A percentile compares a stretch with the other conserved stretches of the same genome.
Evolutionary conservation across 495 filamentous ascomycete genomes (phyloP).

Genomic region (Podospora didyma): DNA sequence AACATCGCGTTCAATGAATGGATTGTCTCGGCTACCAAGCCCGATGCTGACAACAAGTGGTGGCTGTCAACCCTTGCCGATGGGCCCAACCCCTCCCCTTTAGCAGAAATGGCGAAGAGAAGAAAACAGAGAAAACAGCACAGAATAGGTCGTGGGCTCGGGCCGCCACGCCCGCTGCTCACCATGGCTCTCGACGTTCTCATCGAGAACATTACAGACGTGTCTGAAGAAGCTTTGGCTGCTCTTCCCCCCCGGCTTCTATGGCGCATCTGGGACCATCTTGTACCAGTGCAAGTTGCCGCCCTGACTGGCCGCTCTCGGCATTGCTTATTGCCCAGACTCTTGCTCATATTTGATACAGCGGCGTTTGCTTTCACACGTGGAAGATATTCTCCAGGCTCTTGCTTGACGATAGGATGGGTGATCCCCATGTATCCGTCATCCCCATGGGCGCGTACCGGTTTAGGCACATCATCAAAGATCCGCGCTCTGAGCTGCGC

Average conservation of each 20-base stretch:
- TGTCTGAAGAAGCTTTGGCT: constrained; percentile 3
- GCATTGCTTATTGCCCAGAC: no score
- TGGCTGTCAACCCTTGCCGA: no score
- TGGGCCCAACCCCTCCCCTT: no score
- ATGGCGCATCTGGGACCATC: constrained; percentile 14
- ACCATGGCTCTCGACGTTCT: constrained; percentile 20
- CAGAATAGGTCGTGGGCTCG: no score
- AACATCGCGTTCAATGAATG: no score
- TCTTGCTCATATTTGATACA: no score
- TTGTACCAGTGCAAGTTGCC: constrained; percentile 1
- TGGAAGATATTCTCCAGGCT: not conserved
- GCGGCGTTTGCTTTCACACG: not conserved
- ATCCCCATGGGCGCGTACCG: not conserved
- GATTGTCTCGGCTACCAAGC: no score
- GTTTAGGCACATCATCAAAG: not conserved
- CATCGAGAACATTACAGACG: constrained; percentile 12
- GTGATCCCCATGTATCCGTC: not conserved
- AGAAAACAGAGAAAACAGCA: no score
- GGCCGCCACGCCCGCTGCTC: constrained; percentile 14
- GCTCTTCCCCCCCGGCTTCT: constrained; percentile 13
- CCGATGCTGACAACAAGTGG: no score
- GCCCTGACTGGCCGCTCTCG: not conserved
- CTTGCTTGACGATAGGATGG: not conserved
- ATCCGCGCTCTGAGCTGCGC: constrained; percentile 10
- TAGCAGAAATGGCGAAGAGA: no score